A percentile compares a stretch with the other conserved stretches of the same genome.
Conservation (phyloP, 495 filamentous ascomycete species). For the Lophiostoma macrostomum region DNA sequence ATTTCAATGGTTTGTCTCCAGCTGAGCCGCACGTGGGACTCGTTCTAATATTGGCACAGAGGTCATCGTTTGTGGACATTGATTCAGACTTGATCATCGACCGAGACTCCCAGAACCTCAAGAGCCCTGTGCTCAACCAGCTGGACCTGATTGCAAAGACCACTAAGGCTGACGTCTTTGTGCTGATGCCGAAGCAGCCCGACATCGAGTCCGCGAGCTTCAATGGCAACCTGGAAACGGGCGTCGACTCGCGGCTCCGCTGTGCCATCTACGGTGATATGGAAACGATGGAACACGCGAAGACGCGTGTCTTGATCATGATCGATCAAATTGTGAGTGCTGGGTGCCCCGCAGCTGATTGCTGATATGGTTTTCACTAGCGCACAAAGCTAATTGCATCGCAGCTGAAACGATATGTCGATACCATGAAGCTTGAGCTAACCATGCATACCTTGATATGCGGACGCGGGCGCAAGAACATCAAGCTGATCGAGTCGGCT, state of each 20-base stretch:
- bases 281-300: slow-evolving; percentile 93
- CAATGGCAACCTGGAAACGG: slow-evolving; percentile 66
- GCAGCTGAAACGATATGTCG: slow-evolving; percentile 82
- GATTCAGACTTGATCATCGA: slow-evolving; percentile 85
- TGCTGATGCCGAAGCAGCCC: slow-evolving; percentile 74
- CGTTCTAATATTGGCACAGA: slow-evolving; percentile 49
- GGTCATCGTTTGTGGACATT: slow-evolving; percentile 87
- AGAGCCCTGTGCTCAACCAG: slow-evolving; percentile 72
- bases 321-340: slow-evolving; percentile 89
- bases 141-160: slow-evolving; percentile 77
- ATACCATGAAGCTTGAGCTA: slow-evolving; percentile 76
- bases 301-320: slow-evolving; percentile 91
- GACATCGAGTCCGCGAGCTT: slow-evolving; percentile 51
- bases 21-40: not conserved
- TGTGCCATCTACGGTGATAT: slow-evolving; percentile 93
- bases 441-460: slow-evolving; percentile 87
- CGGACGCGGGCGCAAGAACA: slow-evolving; percentile 88
- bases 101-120: slow-evolving; percentile 58
- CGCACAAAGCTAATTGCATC: slow-evolving; percentile 38
- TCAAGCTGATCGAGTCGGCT: slow-evolving; percentile 91
- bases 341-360: slow-evolving; percentile 9
- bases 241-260: slow-evolving; percentile 75
- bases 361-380: slow-evolving; percentile 5
- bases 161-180: slow-evolving; percentile 93
- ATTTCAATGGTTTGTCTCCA: slow-evolving; percentile 71